phyloP scores from a whole-genome alignment of 768 basidiomycete species.

The Auricularia heimuer region DNA sequence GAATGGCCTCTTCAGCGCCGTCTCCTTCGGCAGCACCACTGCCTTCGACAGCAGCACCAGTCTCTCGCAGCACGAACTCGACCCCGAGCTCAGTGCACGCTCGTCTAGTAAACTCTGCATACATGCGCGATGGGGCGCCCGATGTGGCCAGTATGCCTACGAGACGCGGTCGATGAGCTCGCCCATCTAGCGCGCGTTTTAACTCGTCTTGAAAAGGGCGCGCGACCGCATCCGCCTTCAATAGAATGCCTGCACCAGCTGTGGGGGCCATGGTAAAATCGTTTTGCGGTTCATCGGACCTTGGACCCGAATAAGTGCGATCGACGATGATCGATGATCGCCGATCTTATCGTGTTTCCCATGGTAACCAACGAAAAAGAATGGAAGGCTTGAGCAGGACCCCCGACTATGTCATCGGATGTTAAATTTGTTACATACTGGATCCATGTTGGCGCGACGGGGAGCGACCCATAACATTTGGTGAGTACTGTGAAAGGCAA shows the following conservation, averaged over 20 bases:
- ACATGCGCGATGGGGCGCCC: conserved; percentile 66
- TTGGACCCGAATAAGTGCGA: background rate
- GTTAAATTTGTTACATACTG: no score
- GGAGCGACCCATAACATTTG: no score
- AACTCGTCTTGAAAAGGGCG: conserved; percentile 64
- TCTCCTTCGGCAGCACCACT: conserved; percentile 58
- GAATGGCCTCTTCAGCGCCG: conserved; percentile 91
- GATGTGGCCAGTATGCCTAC: conserved; percentile 88
- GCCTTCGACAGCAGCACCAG: conserved; percentile 50
- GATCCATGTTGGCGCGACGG: no score
- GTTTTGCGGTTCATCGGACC: background rate
- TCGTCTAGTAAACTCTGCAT: conserved; percentile 85
- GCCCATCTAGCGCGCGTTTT: conserved; percentile 30
- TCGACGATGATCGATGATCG: background rate
- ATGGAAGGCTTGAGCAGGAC: background rate
- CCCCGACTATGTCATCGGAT: no score
- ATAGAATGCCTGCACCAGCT: conserved; percentile 38
- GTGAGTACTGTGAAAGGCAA: no score
- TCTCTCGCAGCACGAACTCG: conserved; percentile 67
- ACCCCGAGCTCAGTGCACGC: conserved; percentile 87
- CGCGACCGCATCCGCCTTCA: conserved; percentile 72
- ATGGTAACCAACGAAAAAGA: background rate
- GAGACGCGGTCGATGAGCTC: conserved; percentile 51
- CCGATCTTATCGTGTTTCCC: background rate
- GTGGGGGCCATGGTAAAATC: conserved; percentile 1